These are phyloP conservation scores for Cryptomeria japonica DNA, from an alignment of 75 land plant species.

Conservation along the genomic window DNA sequence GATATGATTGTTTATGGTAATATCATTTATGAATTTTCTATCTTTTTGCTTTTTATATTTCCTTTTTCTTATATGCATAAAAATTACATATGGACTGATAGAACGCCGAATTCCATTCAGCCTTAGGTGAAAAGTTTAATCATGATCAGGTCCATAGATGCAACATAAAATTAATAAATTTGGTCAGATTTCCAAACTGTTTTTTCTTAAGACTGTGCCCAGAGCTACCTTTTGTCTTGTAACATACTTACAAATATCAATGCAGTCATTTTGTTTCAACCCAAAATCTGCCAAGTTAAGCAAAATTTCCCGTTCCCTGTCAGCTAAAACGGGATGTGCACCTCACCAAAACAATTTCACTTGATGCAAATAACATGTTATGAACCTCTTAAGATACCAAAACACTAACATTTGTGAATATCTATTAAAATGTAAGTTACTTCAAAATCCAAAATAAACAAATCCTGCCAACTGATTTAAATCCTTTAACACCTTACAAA, in stretches of 20 bases:
- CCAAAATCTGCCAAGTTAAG: background rate
- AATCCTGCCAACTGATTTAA: background rate
- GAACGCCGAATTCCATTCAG: background rate
- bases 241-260: background rate
- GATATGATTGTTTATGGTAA: background rate
- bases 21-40: background rate
- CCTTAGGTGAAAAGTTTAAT: background rate
- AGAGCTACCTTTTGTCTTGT: background rate
- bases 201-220: background rate
- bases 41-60: too few species aligned
- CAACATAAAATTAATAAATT: too few species aligned
- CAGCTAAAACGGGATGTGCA: background rate
- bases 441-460: background rate
- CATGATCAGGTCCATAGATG: background rate
- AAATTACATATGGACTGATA: background rate
- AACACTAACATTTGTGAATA: background rate
- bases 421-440: background rate
- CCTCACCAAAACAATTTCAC: background rate
- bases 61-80: background rate
- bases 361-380: background rate
- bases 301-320: background rate
- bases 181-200: background rate
- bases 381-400: background rate
- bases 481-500: too few species aligned
- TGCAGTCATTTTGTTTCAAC: background rate